A percentile compares a stretch with the other conserved stretches of the same genome.
These are phyloP conservation scores for Haplosporangium sp. DNA, from an alignment of 371 early-diverging fungal species.

Conservation along the genomic window DNA sequence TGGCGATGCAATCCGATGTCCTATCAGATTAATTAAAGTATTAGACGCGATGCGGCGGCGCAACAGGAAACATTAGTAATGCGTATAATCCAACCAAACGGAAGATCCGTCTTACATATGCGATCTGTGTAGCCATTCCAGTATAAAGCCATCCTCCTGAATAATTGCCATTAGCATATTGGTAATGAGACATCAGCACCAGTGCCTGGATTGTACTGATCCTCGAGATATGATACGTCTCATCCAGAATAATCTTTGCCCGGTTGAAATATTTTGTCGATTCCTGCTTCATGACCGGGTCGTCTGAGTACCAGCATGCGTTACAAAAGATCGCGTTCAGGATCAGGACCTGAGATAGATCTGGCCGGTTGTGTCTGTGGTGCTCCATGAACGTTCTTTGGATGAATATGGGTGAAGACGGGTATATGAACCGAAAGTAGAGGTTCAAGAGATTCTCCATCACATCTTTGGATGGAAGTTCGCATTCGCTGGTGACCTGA, in stretches of 20 bases:
- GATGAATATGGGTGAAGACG: conserved; percentile 24
- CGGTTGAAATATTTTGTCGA: conserved; percentile 28
- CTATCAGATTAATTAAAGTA: background rate
- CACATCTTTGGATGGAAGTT: conserved; percentile 14
- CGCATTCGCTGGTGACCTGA: conserved; percentile 31
- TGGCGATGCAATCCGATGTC: conserved; percentile 29
- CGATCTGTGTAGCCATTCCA: conserved; percentile 25
- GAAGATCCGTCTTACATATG: conserved; percentile 9
- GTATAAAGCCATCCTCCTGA: conserved; percentile 33
- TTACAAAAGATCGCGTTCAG: conserved; percentile 34
- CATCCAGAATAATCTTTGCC: conserved; percentile 29
- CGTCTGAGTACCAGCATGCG: conserved; percentile 29
- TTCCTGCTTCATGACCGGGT: conserved; percentile 10
- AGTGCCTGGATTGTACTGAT: conserved; percentile 23
- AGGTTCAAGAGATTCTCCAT: conserved; percentile 13
- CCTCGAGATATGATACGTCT: conserved; percentile 28
- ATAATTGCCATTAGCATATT: conserved; percentile 22
- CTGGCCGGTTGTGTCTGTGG: conserved; percentile 10
- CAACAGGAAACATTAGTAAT: background rate
- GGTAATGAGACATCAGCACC: conserved; percentile 29
- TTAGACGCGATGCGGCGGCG: background rate
- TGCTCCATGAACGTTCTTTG: conserved; percentile 23
- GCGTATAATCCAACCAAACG: background rate
- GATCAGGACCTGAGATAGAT: conserved; percentile 21
- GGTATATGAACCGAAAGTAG: conserved; percentile 31